Conservation (phyloP, 768 basidiomycete genomes). For the Russula olivacea region DNA sequence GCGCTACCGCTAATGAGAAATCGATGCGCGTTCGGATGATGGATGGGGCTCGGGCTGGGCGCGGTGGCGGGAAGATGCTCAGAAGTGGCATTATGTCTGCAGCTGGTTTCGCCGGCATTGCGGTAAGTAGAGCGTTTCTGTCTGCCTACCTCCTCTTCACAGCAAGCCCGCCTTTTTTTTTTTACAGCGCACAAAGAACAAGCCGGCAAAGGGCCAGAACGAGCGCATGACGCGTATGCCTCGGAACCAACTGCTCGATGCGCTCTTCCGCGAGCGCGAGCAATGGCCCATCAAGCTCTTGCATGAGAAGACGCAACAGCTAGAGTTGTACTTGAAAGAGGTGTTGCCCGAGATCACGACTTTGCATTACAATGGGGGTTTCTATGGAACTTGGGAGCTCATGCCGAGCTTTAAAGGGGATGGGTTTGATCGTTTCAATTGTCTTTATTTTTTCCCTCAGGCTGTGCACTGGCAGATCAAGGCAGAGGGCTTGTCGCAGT, state of each 20-base stretch:
- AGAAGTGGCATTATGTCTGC: constrained; percentile 66
- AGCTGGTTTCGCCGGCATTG: constrained; percentile 55
- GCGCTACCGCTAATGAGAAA: constrained; percentile 62
- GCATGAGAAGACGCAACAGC: constrained; percentile 78
- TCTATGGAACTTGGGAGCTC: constrained; percentile 75
- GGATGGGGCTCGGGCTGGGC: constrained; percentile 64
- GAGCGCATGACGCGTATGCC: constrained; percentile 93
- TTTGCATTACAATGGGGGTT: constrained; percentile 73
- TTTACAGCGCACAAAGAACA: constrained; percentile 58
- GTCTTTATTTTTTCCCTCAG: constrained; percentile 17
- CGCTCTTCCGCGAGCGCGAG: constrained; percentile 65
- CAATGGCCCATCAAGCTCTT: constrained; percentile 77
- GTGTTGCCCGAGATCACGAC: constrained; percentile 69
- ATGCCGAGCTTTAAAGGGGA: constrained; percentile 65
- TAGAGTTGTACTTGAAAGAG: constrained; percentile 82
- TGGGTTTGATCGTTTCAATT: constrained; percentile 31
- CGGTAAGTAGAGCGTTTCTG: constrained; percentile 42
- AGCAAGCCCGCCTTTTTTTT: not conserved
- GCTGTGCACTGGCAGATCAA: constrained; percentile 33
- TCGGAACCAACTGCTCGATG: constrained; percentile 78
- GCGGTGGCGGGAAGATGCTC: constrained; percentile 70
- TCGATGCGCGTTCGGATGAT: constrained; percentile 63
- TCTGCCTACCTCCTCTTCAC: too few relatives aligned
- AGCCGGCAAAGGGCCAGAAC: constrained; percentile 61
- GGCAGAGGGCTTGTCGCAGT: constrained; percentile 31